Conservation (phyloP, 257 asterid species). For the Cruciata laevipes region DNA sequence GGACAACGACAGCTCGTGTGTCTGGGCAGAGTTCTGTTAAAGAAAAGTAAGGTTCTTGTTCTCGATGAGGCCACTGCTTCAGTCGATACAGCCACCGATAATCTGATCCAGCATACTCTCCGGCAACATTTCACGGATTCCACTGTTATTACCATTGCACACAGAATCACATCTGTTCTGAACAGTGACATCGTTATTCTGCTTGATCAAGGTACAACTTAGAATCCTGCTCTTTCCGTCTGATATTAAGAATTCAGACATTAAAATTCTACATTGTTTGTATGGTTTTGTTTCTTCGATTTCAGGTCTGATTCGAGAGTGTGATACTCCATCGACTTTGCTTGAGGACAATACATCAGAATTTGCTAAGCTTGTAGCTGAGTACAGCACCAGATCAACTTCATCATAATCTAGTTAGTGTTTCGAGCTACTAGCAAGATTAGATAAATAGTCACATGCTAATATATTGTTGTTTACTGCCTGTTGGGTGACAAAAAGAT, state of each 20-base stretch:
- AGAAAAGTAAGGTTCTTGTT: slow-evolving; percentile 75
- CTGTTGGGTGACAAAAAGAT: not conserved
- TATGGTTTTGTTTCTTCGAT: not conserved
- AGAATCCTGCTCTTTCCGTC: too few relatives aligned
- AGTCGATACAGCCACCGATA: slow-evolving; percentile 95
- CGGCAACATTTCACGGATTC: slow-evolving; percentile 43
- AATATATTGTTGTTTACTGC: not conserved
- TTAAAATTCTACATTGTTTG: not conserved
- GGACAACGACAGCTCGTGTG: slow-evolving; percentile 91
- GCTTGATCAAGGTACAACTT: too few relatives aligned
- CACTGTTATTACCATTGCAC: slow-evolving; percentile 42
- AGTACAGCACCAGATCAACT: slow-evolving; percentile 69
- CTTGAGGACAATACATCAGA: slow-evolving; percentile 52
- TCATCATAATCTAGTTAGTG: not conserved
- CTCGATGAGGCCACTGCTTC: slow-evolving; percentile 98
- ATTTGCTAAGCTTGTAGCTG: slow-evolving; percentile 79
- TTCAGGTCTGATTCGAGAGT: slow-evolving; percentile 68
- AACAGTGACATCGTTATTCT: slow-evolving; percentile 68
- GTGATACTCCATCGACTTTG: slow-evolving; percentile 59
- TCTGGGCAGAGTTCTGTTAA: slow-evolving; percentile 85
- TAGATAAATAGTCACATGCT: not conserved
- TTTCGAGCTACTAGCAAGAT: not conserved
- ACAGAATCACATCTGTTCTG: slow-evolving; percentile 76
- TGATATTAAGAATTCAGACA: too few relatives aligned
- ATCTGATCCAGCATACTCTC: slow-evolving; percentile 71